phyloP scores from a whole-genome alignment of 495 filamentous ascomycete genomes.

The Polyplosphaeria fusca region DNA sequence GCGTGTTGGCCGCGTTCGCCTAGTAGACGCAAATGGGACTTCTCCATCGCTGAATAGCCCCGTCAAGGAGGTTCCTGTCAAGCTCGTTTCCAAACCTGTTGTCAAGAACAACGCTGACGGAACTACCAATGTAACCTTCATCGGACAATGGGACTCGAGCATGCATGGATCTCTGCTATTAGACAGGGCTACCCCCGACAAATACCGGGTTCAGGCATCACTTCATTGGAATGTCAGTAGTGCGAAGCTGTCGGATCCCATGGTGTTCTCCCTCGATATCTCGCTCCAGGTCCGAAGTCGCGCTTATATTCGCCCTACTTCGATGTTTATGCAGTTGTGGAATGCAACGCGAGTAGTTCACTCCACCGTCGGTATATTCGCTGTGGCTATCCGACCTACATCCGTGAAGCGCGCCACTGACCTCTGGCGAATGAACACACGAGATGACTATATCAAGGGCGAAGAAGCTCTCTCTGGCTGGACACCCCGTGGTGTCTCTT shows the following conservation, averaged over 20 bases:
- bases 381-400: constrained; percentile 75
- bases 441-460: constrained; percentile 89
- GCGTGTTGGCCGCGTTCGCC: constrained; percentile 72
- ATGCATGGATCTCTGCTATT: constrained; percentile 85
- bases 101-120: constrained; percentile 83
- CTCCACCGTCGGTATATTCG: constrained; percentile 80
- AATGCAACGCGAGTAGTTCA: constrained; percentile 81
- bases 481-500: constrained; percentile 82
- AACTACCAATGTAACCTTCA: constrained; percentile 78
- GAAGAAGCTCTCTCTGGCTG: constrained; percentile 81
- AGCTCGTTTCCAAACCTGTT: constrained; percentile 68
- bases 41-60: constrained; percentile 71
- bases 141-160: constrained; percentile 95
- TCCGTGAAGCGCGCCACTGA: constrained; percentile 89
- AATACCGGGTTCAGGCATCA: constrained; percentile 85
- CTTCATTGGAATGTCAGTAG: constrained; percentile 80
- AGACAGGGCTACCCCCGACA: constrained; percentile 83
- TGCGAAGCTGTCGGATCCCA: constrained; percentile 72
- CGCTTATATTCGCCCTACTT: constrained; percentile 76
- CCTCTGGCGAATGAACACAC: constrained; percentile 94
- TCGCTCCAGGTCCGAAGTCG: constrained; percentile 80
- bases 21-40: constrained; percentile 81
- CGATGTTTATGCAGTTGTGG: constrained; percentile 83
- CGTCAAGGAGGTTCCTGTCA: constrained; percentile 70
- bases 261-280: constrained; percentile 77